Conservation (phyloP, 2,329 filamentous ascomycete genomes). For the Xylaria arbuscula region DNA sequence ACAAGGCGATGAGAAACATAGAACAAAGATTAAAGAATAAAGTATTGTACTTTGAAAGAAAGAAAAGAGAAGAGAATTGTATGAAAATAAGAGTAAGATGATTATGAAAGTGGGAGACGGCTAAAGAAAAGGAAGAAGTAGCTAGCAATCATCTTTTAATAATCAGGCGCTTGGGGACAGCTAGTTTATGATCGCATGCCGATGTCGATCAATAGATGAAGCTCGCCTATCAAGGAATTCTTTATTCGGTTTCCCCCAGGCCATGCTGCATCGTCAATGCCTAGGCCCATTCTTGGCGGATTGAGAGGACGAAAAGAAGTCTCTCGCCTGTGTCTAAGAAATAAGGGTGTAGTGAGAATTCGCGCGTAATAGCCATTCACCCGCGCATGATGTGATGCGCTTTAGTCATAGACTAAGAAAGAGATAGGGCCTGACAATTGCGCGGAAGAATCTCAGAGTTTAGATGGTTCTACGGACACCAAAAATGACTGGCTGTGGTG, state of each 20-base stretch:
- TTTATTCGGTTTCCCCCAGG: not conserved
- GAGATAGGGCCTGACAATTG: not conserved
- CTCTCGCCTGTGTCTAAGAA: not conserved
- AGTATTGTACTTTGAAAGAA: not conserved
- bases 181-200: not conserved
- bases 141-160: not conserved
- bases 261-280: not conserved
- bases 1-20: not conserved
- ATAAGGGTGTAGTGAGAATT: not conserved
- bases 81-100: not conserved
- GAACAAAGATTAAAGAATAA: conserved; percentile 7
- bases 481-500: conserved; percentile 18
- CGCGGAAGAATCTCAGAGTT: not conserved
- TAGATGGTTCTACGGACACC: not conserved
- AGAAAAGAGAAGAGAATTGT: not conserved
- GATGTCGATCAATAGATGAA: not conserved
- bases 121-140: not conserved
- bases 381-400: not conserved
- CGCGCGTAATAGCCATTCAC: conserved; percentile 9
- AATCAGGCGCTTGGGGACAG: not conserved
- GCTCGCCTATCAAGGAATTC: not conserved
- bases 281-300: not conserved
- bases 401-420: not conserved
- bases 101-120: not conserved
- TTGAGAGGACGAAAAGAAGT: conserved; percentile 1